Evolutionary conservation across 805 yeast species (phyloP), one percentile per base, ranked within the genome.

Genomic region (Yarrowia porcina): DNA sequence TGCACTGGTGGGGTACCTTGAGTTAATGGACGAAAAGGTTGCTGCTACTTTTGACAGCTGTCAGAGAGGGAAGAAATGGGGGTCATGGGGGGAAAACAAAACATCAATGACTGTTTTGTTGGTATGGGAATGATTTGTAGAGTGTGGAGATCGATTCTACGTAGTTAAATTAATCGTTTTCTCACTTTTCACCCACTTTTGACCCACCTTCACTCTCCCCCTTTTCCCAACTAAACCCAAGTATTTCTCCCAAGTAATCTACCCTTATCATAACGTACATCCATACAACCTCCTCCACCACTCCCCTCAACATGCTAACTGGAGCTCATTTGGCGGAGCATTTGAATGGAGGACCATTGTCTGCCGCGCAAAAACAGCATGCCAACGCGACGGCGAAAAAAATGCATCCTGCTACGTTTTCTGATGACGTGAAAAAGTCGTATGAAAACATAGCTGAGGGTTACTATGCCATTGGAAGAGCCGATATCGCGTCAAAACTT

Each of bases 401-500:
- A 52, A 23, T 25, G 42, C 59, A 52, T 25, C 59, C 38, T 1
- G 59, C 59, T 0, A 52, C 59, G 5, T 52, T 52, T 52, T 28
- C 59, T 7, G 59, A 52, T 18, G 59, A 52, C 44, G 59, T 52
- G 23, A 23, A 17, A 4, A 20, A 21, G 25, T 35, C 42, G 2
- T 52, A 52, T 8, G 33, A 52, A 9, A 25, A 15, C 30, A 17
- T 52, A 3, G 44, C 44, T 0, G 59, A 52, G 18, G 59, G 59
- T 1, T 52, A 52, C 18, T 52, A 52, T n/a, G 59, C 59, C 20
- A 36, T 52, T 35, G 59, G 59, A 6, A 12, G 59, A 9, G 33
- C 21, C 7, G 59, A 52, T 17, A 25, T 52, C 11, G 59, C 59
- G 4, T 12, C 23, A 7, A 36, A 36, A 11, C 30, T 52, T 18